These are phyloP conservation scores for Manihot esculenta DNA, from an alignment of 441 rosid genomes.

Conservation along the genomic window DNA sequence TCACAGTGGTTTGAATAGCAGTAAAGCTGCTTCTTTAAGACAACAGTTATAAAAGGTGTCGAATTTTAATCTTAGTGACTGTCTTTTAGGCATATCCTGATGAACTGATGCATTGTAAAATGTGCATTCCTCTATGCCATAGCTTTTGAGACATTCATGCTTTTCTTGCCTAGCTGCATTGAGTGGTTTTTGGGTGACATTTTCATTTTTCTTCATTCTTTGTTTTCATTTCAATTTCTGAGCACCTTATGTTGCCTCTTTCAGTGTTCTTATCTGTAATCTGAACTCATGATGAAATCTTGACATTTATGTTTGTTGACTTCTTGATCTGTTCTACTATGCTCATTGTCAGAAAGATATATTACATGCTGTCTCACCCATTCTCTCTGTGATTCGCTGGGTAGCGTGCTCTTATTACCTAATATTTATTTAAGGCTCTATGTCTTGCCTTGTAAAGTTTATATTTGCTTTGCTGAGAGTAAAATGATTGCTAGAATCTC, in stretches of 20 bases:
- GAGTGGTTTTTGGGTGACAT: not conserved
- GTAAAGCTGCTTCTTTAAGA: not conserved
- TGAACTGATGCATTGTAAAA: not conserved
- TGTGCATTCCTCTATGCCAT: not conserved
- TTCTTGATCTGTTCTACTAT: not conserved
- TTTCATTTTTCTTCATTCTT: not conserved
- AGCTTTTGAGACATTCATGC: not conserved
- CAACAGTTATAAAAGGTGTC: no score
- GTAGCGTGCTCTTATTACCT: not conserved
- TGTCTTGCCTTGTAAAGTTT: not conserved
- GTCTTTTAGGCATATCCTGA: not conserved
- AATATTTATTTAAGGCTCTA: no score
- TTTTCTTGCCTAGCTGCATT: not conserved
- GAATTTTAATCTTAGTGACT: not conserved
- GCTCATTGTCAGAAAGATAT: not conserved
- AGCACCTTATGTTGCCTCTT: not conserved
- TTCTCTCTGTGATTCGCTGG: not conserved
- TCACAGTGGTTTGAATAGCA: not conserved
- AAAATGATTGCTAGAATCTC: not conserved
- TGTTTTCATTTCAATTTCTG: not conserved
- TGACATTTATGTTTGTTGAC: not conserved
- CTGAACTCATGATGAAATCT: not conserved
- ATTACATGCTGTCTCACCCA: no score
- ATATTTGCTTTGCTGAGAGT: not conserved
- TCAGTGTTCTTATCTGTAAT: not conserved